Percentiles rank a stretch among this genome's conserved stretches.
phyloP scores from a whole-genome alignment of 192 early-diverging fungal genomes.

The Rhizophagus clarus region DNA sequence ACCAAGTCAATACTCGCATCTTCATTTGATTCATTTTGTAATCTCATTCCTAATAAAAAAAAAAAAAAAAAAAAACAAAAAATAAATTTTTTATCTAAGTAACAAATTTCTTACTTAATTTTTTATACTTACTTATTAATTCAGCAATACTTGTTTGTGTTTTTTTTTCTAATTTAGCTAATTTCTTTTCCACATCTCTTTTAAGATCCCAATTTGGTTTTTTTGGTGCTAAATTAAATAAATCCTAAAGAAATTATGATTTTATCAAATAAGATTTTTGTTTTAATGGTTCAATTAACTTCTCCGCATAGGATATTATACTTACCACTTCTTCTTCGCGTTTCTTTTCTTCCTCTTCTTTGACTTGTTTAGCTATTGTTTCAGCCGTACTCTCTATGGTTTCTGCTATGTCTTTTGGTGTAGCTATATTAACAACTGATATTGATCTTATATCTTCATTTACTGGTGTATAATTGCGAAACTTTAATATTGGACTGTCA shows the following conservation, averaged over 20 bases:
- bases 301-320: conserved; percentile 15
- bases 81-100: background rate
- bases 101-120: background rate
- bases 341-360: conserved; percentile 57
- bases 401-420: conserved; percentile 44
- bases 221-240: conserved; percentile 80
- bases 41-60: conserved; percentile 31
- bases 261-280: background rate
- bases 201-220: conserved; percentile 92
- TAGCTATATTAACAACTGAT: conserved; percentile 46
- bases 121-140: conserved; percentile 64
- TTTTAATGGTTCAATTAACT: background rate
- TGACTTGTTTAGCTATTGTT: conserved; percentile 50
- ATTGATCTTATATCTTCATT: conserved; percentile 49
- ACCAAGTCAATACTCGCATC: conserved; percentile 32
- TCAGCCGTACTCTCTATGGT: conserved; percentile 60
- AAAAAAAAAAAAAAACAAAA: no score
- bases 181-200: conserved; percentile 78
- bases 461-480: conserved; percentile 58
- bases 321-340: conserved; percentile 64
- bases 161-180: conserved; percentile 69
- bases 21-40: conserved; percentile 32
- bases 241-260: conserved; percentile 54
- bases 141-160: conserved; percentile 76
- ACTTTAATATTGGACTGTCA: conserved; percentile 38